Percentiles rank a stretch among this genome's conserved stretches.
Evolutionary conservation across 768 basidiomycete species (phyloP).

Genomic region (Phaeolepiota aurea): DNA sequence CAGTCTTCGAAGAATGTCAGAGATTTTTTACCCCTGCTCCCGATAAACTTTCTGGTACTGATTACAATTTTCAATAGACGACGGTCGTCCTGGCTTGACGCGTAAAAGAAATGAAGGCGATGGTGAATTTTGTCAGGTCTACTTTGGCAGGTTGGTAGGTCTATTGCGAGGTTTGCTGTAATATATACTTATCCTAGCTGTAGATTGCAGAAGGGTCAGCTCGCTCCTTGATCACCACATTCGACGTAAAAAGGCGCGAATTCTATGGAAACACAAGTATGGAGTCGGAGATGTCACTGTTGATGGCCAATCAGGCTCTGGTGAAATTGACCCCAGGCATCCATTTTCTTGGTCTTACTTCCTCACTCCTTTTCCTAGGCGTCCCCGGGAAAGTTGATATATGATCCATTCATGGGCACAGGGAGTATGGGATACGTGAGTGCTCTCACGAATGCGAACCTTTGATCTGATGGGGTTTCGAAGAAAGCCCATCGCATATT

Average conservation of each 20-base stretch:
- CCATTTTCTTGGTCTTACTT: too few relatives aligned
- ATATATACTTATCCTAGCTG: slow-evolving; percentile 1
- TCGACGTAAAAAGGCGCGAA: slow-evolving; percentile 81
- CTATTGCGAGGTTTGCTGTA: slow-evolving; percentile 2
- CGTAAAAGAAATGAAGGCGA: slow-evolving; percentile 49
- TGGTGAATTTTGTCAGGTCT: slow-evolving; percentile 61
- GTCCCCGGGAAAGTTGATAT: slow-evolving; percentile 80
- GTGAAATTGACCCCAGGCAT: too few relatives aligned
- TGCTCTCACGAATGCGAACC: slow-evolving; percentile 2
- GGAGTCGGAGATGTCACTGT: slow-evolving; percentile 90
- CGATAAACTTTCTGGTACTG: neutral
- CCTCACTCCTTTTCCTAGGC: slow-evolving; percentile 41
- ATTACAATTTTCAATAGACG: slow-evolving; percentile 25
- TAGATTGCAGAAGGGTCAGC: slow-evolving; percentile 59
- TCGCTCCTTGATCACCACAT: slow-evolving; percentile 56
- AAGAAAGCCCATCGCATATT: slow-evolving; percentile 74
- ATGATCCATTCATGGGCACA: slow-evolving; percentile 94
- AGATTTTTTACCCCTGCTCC: slow-evolving; percentile 5
- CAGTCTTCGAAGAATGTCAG: slow-evolving; percentile 85
- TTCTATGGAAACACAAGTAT: slow-evolving; percentile 97
- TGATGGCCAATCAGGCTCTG: slow-evolving; percentile 96
- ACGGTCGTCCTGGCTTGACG: slow-evolving; percentile 35
- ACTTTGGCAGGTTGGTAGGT: slow-evolving; percentile 84
- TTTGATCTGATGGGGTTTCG: too few relatives aligned
- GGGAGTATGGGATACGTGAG: slow-evolving; percentile 86